Base-by-base conservation (phyloP, 1,284 basidiomycete species). In the Amylostereum areolatum region DNA sequence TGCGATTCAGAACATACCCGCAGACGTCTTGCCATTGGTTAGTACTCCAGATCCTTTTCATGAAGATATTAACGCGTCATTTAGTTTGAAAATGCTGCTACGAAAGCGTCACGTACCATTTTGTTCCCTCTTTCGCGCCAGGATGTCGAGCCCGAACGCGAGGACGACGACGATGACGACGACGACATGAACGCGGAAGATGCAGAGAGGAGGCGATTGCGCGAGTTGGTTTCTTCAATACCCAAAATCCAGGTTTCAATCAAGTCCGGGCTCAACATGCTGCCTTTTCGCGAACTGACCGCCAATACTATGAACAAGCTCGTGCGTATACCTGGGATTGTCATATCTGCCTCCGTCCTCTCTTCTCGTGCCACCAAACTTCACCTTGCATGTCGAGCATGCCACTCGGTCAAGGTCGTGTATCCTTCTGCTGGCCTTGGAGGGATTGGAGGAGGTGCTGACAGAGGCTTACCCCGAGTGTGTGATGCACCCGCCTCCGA, bases 321-420 rank as follows among this genome's bases (percentile, higher is more conserved):
- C 39, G 96, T 99, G 33, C 88, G 97, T 54, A 82, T 99, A 39
- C 97, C 97, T 1, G 97, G 97, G 32, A 99, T 99, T 61, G 94
- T 99, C 63, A 97, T 99, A 64, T 96, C 95, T 35, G 89, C 97
- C 1, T 97, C 95, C 4, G 88, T 95, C 7, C 81, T 98, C 25
- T 90, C 94, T 0, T 93, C 95, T 2, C 85, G 96, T 29, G 94
- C 96, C 8, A 96, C 92, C 10, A 90, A 89, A 57, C 78, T 99
- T 9, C 85, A 92, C 59, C 77, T 99, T 29, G 92, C 94, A 68
- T 99, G 97, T 69, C 90, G 94, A 53, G 83, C 85, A 3, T 99
- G 97, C 67, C 80, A 89, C 29, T 81, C 84, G 1, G 82, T 84
- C n/a, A 93, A 91, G 65, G 76, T 80, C 1, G 77, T 98, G 48